Conservation (phyloP, 1,139 yeast species). For the Blastobotrys arbuscula region DNA sequence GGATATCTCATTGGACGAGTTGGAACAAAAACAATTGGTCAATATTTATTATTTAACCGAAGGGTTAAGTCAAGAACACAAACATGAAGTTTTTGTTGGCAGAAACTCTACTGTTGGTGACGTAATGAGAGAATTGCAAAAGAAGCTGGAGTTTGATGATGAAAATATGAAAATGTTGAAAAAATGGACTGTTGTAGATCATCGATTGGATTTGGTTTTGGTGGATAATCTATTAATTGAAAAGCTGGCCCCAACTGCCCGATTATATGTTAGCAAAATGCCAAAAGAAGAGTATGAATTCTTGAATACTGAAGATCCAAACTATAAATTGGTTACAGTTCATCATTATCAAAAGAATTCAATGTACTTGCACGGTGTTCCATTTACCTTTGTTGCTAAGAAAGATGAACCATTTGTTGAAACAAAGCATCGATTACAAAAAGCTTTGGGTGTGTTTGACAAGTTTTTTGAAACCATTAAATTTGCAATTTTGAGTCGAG, state of each 20-base stretch:
- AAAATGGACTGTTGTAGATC: constrained; percentile 47
- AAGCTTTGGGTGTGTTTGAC: constrained; percentile 64
- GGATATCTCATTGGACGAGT: constrained; percentile 65
- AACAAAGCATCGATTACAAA: constrained; percentile 66
- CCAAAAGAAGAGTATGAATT: constrained; percentile 33
- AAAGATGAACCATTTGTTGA: constrained; percentile 52
- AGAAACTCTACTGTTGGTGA: constrained; percentile 53
- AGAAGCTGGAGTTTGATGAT: constrained; percentile 46
- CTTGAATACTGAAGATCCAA: constrained; percentile 13
- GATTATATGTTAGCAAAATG: constrained; percentile 31
- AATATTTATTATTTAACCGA: constrained; percentile 37
- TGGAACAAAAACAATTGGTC: constrained; percentile 67
- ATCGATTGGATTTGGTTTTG: constrained; percentile 25
- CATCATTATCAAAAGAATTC: constrained; percentile 76
- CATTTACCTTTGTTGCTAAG: constrained; percentile 64
- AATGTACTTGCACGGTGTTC: constrained; percentile 74
- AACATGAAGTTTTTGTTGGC: constrained; percentile 65
- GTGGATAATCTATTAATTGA: constrained; percentile 24
- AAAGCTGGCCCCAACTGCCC: constrained; percentile 23
- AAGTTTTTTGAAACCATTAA: constrained; percentile 73
- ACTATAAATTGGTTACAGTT: constrained; percentile 41
- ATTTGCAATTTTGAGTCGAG: constrained; percentile 43
- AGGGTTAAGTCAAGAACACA: constrained; percentile 45
- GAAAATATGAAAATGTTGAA: constrained; percentile 48
- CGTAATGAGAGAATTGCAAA: constrained; percentile 50